Evolutionary conservation across 345 rosid genomes (phyloP), one percentile per base, ranked within the genome.

Genomic region (Physaria fendleri): DNA sequence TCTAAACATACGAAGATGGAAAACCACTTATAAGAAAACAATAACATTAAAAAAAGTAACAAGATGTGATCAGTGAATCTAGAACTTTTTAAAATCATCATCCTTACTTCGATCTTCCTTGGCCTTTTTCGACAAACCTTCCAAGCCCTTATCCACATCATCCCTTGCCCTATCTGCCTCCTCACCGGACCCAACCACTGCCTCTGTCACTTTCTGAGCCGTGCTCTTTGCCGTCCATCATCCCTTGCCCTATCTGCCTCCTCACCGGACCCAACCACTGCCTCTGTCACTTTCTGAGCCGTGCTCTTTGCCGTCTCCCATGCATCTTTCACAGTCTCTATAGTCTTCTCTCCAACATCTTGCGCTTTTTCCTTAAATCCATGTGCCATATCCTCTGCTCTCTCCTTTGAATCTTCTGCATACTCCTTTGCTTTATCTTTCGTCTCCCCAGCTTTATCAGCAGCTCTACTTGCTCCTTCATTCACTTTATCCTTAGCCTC

Each of bases 171-270:
- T 60, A 44, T 68, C 71, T 2, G 28, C 71, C 6, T 71, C 64
- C 34, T 71, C 75, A 50, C 64, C 62, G 0, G 71, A 64, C 34
- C 75, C 75, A 57, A 71, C 62, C 7, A 71, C 75, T 0, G 69
- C 66, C 48, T 64, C 71, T 2, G 75, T 64, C 47, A 71, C 75
- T 49, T 64, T 71, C 29, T 71, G 65, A 43, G 71, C 75, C 3
- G 71, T 64, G 42, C 5, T 58, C n/a, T n/a, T n/a, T n/a, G n/a
- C n/a, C n/a, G n/a, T n/a, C n/a, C 61, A 64, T 71, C 73, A 52
- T 60, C 49, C 4, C 42, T 5, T 6, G 67, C 56, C 34, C 1
- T 60, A 44, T 68, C 71, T 2, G 28, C 71, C 6, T 71, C 64
- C 34, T 71, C 75, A 50, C 64, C 62, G 0, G 71, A 64, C 34